Evolutionary conservation across 345 rosid genomes (phyloP).

Genomic region (Abelmoschus esculentus): DNA sequence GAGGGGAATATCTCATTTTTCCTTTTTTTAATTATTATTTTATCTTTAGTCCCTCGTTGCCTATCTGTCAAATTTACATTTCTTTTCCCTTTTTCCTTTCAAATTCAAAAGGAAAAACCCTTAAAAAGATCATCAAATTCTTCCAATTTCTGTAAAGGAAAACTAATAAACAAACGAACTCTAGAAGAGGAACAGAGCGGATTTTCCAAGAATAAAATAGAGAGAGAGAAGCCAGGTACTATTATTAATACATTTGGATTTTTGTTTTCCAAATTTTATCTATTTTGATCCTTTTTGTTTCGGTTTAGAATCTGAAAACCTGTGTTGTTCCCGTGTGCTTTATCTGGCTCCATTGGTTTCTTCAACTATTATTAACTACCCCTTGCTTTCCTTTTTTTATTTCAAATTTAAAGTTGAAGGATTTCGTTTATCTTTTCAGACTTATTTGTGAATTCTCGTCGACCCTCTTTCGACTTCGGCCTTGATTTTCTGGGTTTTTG

Average conservation of each 20-base stretch:
- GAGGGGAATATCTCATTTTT: background rate
- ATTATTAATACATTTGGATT: background rate
- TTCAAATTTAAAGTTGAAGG: background rate
- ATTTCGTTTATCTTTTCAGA: slow-evolving; percentile 7
- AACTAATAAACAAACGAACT: background rate
- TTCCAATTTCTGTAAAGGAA: background rate
- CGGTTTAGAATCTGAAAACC: slow-evolving; percentile 15
- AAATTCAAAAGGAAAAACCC: background rate
- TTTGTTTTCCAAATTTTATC: background rate
- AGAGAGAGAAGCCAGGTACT: slow-evolving; percentile 26
- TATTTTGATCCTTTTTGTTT: slow-evolving; percentile 13
- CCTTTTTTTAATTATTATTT: background rate
- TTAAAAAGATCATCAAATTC: background rate
- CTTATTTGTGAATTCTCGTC: slow-evolving; percentile 3
- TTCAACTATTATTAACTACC: slow-evolving; percentile 1
- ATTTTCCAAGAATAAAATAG: background rate
- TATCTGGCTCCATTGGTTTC: slow-evolving; percentile 24
- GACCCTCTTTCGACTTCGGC: background rate
- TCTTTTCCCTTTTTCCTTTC: background rate
- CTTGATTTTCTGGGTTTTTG: slow-evolving; percentile 7
- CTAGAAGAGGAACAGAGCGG: background rate
- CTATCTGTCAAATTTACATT: background rate
- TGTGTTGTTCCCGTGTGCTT: slow-evolving; percentile 32
- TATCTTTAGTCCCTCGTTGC: background rate
- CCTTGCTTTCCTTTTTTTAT: background rate